Percentiles rank a stretch among this genome's conserved stretches.
Evolutionary conservation across 108 stramenopile genomes (phyloP).

Genomic region (Chaetoceros tenuissimus): DNA sequence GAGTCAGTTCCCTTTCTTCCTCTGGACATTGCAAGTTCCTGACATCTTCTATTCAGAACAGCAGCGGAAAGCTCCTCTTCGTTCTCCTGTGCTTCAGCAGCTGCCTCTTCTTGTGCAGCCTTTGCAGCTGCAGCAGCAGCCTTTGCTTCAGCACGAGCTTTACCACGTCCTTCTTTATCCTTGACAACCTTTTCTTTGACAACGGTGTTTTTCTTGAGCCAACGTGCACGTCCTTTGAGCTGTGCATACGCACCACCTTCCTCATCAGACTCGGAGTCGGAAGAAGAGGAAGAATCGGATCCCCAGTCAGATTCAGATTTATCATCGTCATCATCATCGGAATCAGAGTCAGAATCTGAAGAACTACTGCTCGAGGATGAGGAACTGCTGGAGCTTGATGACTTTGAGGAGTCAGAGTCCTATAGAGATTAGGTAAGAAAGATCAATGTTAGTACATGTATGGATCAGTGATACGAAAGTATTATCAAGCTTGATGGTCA

Average conservation of each 20-base stretch:
- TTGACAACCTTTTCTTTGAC: conserved; percentile 68
- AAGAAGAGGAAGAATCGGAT: conserved; percentile 30
- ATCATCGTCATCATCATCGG: conserved; percentile 38
- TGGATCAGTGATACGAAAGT: too few species aligned
- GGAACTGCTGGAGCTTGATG: too few species aligned
- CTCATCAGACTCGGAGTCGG: conserved; percentile 41
- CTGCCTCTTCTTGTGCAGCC: conserved; percentile 26
- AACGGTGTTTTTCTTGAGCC: conserved; percentile 88
- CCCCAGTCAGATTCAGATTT: conserved; percentile 49
- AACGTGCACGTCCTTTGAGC: conserved; percentile 92
- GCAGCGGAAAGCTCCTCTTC: conserved; percentile 60
- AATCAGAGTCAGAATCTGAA: conserved; percentile 44
- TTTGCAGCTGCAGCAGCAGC: conserved; percentile 34
- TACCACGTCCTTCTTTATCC: conserved; percentile 47
- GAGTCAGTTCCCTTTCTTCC: conserved; percentile 86
- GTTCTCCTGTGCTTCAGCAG: conserved; percentile 20
- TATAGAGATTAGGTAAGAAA: too few species aligned
- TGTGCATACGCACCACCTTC: conserved; percentile 45
- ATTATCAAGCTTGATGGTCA: too few species aligned
- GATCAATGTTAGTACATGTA: too few species aligned
- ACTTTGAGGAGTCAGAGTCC: too few species aligned
- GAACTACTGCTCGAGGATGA: background rate
- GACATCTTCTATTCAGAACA: conserved; percentile 59
- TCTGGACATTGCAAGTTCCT: conserved; percentile 80
- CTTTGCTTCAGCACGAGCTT: conserved; percentile 35